phyloP scores from a whole-genome alignment of 768 basidiomycete species.

The Candolleomyces eurysporus region DNA sequence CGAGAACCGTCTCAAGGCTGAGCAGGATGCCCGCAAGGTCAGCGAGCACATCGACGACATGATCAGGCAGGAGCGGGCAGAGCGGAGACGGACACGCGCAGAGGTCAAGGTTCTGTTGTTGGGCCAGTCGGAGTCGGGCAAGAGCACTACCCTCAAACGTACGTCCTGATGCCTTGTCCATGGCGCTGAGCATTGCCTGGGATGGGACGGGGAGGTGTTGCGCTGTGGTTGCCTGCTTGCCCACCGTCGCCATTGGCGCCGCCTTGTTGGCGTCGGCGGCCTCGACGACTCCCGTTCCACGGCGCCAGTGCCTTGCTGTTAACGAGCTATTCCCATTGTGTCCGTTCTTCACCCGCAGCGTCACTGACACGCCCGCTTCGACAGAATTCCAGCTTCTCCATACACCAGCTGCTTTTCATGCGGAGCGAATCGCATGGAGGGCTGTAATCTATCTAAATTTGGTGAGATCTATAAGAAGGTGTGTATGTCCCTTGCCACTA shows the following conservation, averaged over 20 bases:
- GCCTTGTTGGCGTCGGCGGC: no score
- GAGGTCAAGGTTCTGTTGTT: slow-evolving; percentile 77
- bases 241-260: no score
- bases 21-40: slow-evolving; percentile 68
- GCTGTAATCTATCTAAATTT: slow-evolving; percentile 88
- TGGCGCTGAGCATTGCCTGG: neutral
- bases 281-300: neutral
- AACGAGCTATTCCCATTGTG: neutral
- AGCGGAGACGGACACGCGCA: slow-evolving; percentile 55
- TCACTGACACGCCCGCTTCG: slow-evolving; percentile 6
- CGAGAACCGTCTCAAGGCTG: slow-evolving; percentile 60
- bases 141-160: slow-evolving; percentile 88
- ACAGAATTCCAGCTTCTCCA: slow-evolving; percentile 85
- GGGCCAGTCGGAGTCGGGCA: slow-evolving; percentile 88
- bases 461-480: slow-evolving; percentile 78
- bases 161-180: slow-evolving; percentile 35
- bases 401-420: slow-evolving; percentile 70
- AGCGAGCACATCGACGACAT: slow-evolving; percentile 80
- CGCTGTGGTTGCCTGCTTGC: neutral
- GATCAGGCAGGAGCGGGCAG: slow-evolving; percentile 63
- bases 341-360: neutral
- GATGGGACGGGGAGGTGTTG: no score
- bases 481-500: slow-evolving; percentile 20
- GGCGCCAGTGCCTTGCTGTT: neutral
- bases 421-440: slow-evolving; percentile 83